Percentiles rank a stretch among this genome's conserved stretches.
These are phyloP conservation scores for Colletotrichum sp. DNA, from an alignment of 2,329 filamentous ascomycete genomes.

Conservation along the genomic window DNA sequence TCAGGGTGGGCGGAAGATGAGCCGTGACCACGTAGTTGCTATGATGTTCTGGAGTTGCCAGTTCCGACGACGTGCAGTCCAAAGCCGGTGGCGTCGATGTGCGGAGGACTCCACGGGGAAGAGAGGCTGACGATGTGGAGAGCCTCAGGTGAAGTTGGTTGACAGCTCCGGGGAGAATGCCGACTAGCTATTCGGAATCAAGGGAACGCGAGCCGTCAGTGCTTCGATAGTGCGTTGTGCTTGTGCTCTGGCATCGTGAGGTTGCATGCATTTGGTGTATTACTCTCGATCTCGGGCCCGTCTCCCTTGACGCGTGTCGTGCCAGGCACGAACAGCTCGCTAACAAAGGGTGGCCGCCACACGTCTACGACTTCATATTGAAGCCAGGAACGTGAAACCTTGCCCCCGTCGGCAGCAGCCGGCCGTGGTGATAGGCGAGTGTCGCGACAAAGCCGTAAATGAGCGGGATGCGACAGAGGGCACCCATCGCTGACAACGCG, in stretches of 20 bases:
- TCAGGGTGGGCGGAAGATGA: neutral
- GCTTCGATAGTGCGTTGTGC: neutral
- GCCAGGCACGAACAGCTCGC: neutral
- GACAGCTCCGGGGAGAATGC: neutral
- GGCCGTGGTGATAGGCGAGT: neutral
- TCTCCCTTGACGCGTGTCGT: neutral
- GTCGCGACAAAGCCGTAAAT: neutral
- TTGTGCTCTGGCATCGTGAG: neutral
- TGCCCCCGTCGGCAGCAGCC: neutral
- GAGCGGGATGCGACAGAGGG: neutral
- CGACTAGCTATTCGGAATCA: constrained; percentile 10
- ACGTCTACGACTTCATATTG: neutral
- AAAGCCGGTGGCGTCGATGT: neutral
- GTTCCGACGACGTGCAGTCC: neutral
- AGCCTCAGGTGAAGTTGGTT: neutral
- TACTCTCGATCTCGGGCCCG: constrained; percentile 10
- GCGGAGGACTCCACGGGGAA: neutral
- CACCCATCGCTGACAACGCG: neutral
- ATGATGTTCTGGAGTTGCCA: neutral
- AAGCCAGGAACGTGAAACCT: neutral
- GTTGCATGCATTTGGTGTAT: neutral
- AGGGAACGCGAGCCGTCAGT: constrained; percentile 8
- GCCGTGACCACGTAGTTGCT: neutral
- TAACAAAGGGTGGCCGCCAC: neutral
- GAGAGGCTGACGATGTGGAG: neutral